Percentiles rank a stretch among this genome's conserved stretches.
Conservation (phyloP, 2,329 filamentous ascomycete species). For the Plenodomus lindquistii region DNA sequence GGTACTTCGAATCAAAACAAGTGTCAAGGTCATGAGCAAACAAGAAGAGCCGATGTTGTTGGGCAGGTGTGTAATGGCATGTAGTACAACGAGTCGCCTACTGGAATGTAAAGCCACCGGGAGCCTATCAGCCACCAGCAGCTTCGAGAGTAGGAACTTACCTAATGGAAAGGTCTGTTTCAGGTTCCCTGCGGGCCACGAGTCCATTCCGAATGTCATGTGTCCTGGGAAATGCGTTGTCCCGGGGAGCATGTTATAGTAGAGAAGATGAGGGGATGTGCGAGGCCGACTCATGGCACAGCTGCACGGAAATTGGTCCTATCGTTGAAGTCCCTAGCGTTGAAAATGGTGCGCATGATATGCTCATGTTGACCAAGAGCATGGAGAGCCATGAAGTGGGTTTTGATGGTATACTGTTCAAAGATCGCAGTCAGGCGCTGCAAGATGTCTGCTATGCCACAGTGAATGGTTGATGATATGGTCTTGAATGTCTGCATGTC, state of each 20-base stretch:
- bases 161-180: not conserved
- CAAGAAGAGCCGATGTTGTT: not conserved
- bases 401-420: conserved; percentile 50
- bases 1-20: conserved; percentile 22
- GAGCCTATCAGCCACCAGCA: not conserved
- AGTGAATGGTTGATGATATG: conserved; percentile 43
- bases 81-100: conserved; percentile 6
- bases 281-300: conserved; percentile 6
- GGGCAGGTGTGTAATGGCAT: conserved; percentile 2
- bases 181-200: not conserved
- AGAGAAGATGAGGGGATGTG: not conserved
- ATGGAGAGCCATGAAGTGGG: conserved; percentile 50
- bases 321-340: conserved; percentile 50
- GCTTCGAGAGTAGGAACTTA: not conserved
- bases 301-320: conserved; percentile 8
- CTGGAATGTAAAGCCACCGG: not conserved
- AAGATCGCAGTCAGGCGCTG: conserved; percentile 51
- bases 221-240: conserved; percentile 1
- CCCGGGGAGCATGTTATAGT: not conserved
- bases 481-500: conserved; percentile 21
- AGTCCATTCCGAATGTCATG: not conserved
- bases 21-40: not conserved
- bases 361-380: conserved; percentile 59
- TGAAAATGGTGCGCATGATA: conserved; percentile 55
- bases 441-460: conserved; percentile 57